Evolutionary conservation across 2,329 filamentous ascomycete species (phyloP).

Genomic region (Dothidotthia symphoricarpi): DNA sequence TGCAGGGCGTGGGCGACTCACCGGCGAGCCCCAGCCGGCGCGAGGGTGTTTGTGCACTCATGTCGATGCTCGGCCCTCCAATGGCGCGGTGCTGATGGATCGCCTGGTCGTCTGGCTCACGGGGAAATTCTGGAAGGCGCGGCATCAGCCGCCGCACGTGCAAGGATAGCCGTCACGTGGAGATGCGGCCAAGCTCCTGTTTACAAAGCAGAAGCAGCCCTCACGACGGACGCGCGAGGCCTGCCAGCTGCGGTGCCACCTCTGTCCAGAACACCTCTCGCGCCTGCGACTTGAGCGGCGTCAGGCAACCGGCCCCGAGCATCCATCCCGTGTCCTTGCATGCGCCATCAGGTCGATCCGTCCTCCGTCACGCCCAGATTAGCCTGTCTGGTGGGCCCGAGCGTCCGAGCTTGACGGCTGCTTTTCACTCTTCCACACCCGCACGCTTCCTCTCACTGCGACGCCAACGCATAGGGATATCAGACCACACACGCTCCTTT

Average conservation of each 20-base stretch:
- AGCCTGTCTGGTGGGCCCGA: slow-evolving; percentile 15
- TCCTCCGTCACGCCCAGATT: slow-evolving; percentile 23
- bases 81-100: slow-evolving; percentile 24
- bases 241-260: too few species aligned
- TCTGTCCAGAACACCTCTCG: too few species aligned
- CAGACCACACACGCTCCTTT: slow-evolving; percentile 14
- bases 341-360: slow-evolving; percentile 8
- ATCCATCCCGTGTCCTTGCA: neutral
- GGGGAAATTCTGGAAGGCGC: slow-evolving; percentile 20
- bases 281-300: too few species aligned
- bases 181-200: too few species aligned
- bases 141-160: slow-evolving; percentile 15
- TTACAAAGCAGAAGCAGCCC: too few species aligned
- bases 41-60: slow-evolving; percentile 66
- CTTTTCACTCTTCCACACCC: slow-evolving; percentile 1
- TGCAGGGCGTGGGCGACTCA: slow-evolving; percentile 40
- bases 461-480: slow-evolving; percentile 12
- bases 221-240: too few species aligned
- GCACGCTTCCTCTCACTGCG: slow-evolving; percentile 11
- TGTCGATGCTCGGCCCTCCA: slow-evolving; percentile 42
- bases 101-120: slow-evolving; percentile 9
- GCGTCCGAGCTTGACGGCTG: slow-evolving; percentile 20
- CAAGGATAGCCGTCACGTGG: too few species aligned
- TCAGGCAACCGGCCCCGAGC: too few species aligned
- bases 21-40: slow-evolving; percentile 61